Base-by-base conservation (phyloP, 805 yeast species). In the Torulaspora indica region DNA sequence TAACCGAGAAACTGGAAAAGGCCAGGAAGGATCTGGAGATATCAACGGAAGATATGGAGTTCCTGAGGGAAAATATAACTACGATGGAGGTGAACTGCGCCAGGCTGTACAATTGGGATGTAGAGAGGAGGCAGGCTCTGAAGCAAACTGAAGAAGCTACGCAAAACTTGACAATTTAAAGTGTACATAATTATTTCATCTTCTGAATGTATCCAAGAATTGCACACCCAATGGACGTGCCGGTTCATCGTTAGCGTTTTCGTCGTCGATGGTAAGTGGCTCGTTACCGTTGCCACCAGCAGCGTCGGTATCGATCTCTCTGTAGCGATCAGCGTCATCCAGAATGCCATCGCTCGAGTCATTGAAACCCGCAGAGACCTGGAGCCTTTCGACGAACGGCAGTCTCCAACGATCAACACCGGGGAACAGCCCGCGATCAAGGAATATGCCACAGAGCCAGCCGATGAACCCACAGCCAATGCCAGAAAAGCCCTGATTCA, bases 61-160 rank as follows among this genome's bases (percentile, higher is more conserved):
- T 81, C 59, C 70, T 93, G 55, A 77, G 95, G 55, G 95, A 90
- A 52, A 89, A 89, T 60, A 90, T 91, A 50, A 93, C 98, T 12
- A 91, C 97, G 3, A 87, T 93, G 90, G 98, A 93, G 65, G 98
- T 93, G 40, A 93, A 93, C 61, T 88, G 95, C 13, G 97, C 98
- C 1, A 76, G 98, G 52, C 74, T 85, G 61, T 86, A 85, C 61
- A 86, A 86, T 57, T 85, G 91, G 90, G 95, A 85, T 60, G 91
- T 86, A 8, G 85, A 82, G 58, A 75, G 86, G 66, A 77, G 90
- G 64, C 70, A 70, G 48, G 64, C 61, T 34, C 36, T 63, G 29
- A 67, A 82, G 70, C 65, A 69, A 55, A 58, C 68, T 39, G 72
- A 73, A 51, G 67, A 66, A 39, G 68, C 68, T 8, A 67, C 72